A percentile compares a stretch with the other conserved stretches of the same genome.
Conservation (phyloP, 257 asterid species). For the Solanum phureja region DNA sequence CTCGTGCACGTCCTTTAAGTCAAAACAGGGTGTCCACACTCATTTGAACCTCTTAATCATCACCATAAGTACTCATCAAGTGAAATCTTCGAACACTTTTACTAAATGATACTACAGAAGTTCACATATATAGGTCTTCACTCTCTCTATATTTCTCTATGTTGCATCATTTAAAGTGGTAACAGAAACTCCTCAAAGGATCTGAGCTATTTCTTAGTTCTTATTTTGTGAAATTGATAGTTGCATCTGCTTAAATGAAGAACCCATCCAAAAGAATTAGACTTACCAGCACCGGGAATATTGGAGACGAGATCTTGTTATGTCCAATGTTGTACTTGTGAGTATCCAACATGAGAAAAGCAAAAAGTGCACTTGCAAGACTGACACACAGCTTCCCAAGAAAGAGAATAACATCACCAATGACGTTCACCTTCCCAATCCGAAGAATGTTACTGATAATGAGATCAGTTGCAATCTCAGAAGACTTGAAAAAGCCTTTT, state of each 20-base stretch:
- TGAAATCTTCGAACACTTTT: background rate
- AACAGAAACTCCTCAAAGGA: background rate
- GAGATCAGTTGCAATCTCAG: constrained; percentile 90
- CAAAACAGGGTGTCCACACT: background rate
- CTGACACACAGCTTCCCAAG: constrained; percentile 97
- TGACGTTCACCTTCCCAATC: constrained; percentile 87
- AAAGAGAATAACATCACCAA: constrained; percentile 89
- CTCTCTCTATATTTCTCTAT: background rate
- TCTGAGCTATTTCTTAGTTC: background rate
- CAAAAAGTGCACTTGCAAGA: constrained; percentile 83
- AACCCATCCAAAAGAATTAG: background rate
- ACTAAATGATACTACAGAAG: background rate
- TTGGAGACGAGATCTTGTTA: constrained; percentile 89
- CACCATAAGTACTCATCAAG: background rate
- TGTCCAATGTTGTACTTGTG: constrained; percentile 70
- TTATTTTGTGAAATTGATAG: background rate
- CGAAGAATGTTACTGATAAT: constrained; percentile 86
- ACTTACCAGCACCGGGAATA: constrained; percentile 91
- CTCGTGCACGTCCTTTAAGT: background rate
- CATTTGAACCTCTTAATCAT: background rate
- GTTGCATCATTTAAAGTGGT: background rate
- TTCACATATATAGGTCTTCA: background rate
- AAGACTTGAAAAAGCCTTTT: constrained; percentile 80
- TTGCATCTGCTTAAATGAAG: background rate
- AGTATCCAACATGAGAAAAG: constrained; percentile 84